These are phyloP conservation scores for Toxoplasma gondii DNA, from an alignment of 169 alveolate species.

Conservation along the genomic window DNA sequence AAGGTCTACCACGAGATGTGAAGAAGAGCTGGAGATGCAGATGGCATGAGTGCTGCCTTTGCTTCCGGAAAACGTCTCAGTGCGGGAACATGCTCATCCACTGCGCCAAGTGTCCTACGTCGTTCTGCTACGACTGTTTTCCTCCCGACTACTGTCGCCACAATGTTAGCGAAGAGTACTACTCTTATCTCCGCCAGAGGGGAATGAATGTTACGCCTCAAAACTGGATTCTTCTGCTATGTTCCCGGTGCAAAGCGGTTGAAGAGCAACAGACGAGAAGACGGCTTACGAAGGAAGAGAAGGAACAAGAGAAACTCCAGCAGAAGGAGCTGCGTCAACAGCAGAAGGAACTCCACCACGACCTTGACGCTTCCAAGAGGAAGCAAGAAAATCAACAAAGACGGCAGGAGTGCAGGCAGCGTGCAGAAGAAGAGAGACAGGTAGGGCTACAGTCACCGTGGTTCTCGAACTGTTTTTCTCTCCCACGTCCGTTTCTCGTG, in stretches of 20 bases:
- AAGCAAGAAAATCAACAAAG: slow-evolving; percentile 49
- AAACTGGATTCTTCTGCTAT: slow-evolving; percentile 87
- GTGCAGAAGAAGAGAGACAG: slow-evolving; percentile 76
- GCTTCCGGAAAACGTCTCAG: slow-evolving; percentile 89
- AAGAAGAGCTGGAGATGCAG: slow-evolving; percentile 89
- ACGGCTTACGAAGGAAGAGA: slow-evolving; percentile 87
- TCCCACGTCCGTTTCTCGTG: too few relatives aligned
- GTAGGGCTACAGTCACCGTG: neutral
- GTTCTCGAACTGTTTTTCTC: too few relatives aligned
- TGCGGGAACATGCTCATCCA: slow-evolving; percentile 91
- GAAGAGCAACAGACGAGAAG: slow-evolving; percentile 88
- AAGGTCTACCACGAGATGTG: slow-evolving; percentile 69
- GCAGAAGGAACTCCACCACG: slow-evolving; percentile 69
- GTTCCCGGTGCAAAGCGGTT: slow-evolving; percentile 90
- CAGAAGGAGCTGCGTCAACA: slow-evolving; percentile 77
- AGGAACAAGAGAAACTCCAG: slow-evolving; percentile 73
- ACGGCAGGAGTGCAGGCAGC: slow-evolving; percentile 49
- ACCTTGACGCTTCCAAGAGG: slow-evolving; percentile 53
- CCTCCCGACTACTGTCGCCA: slow-evolving; percentile 84
- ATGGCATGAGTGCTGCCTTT: slow-evolving; percentile 93
- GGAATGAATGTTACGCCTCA: slow-evolving; percentile 88
- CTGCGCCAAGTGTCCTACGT: slow-evolving; percentile 91
- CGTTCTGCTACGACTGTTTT: slow-evolving; percentile 92
- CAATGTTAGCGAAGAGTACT: slow-evolving; percentile 82
- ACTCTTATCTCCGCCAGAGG: slow-evolving; percentile 84